These are phyloP conservation scores for Daphne laureola DNA, from an alignment of 441 rosid genomes.

Conservation along the genomic window DNA sequence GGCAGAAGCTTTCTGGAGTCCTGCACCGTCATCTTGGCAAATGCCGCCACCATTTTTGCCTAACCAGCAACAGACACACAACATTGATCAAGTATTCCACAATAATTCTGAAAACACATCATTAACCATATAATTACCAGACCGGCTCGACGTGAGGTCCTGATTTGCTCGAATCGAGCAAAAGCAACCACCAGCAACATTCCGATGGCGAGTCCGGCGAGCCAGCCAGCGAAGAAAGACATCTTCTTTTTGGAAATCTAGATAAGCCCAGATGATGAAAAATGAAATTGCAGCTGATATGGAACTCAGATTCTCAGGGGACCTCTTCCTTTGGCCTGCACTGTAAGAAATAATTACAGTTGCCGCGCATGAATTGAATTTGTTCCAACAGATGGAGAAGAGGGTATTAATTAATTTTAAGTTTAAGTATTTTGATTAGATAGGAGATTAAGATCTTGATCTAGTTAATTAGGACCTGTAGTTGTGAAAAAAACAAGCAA, in stretches of 20 bases:
- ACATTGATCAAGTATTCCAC: background rate
- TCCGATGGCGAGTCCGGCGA: conserved; percentile 55
- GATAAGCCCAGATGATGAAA: conserved; percentile 1
- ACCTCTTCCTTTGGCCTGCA: conserved; percentile 2
- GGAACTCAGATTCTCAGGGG: conserved; percentile 4
- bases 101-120: background rate
- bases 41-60: conserved; percentile 83
- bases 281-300: too few relatives aligned
- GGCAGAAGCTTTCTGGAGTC: conserved; percentile 79
- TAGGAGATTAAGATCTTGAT: conserved; percentile 4
- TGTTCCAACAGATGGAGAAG: background rate
- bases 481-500: background rate
- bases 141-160: conserved; percentile 57
- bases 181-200: conserved; percentile 54
- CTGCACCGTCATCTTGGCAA: conserved; percentile 80
- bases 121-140: conserved; percentile 33
- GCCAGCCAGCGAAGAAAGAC: conserved; percentile 54
- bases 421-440: background rate
- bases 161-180: conserved; percentile 47
- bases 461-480: background rate
- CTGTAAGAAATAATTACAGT: background rate
- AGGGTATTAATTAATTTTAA: background rate
- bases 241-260: conserved; percentile 20
- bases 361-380: too few relatives aligned
- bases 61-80: conserved; percentile 10